Evolutionary conservation across 345 rosid species (phyloP).

Genomic region (Eucalyptus curtisii): DNA sequence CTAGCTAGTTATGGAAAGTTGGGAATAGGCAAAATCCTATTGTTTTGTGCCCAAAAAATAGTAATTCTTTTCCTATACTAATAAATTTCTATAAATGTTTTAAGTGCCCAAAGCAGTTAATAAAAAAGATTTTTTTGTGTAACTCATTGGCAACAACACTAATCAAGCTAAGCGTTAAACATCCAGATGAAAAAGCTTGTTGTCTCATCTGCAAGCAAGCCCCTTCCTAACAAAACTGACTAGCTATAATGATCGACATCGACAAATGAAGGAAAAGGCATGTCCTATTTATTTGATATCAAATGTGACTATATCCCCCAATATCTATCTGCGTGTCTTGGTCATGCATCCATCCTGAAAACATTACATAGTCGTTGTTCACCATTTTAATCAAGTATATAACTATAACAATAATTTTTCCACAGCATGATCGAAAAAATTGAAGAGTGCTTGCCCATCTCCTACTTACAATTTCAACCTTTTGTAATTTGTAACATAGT

Average conservation of each 20-base stretch:
- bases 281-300: background rate
- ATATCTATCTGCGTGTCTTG: rapidly evolving
- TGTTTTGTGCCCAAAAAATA: background rate
- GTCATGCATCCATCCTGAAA: background rate
- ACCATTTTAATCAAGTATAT: no score
- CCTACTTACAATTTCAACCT: background rate
- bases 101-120: rapidly evolving
- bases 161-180: background rate
- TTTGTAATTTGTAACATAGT: background rate
- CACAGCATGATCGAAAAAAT: background rate
- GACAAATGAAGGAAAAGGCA: background rate
- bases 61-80: background rate
- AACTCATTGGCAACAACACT: background rate
- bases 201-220: rapidly evolving
- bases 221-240: background rate
- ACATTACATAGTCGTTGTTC: background rate
- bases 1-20: background rate
- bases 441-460: background rate
- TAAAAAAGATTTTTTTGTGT: background rate
- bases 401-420: background rate
- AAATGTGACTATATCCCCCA: background rate
- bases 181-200: background rate
- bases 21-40: background rate
- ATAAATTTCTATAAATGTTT: background rate
- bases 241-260: rapidly evolving